These are phyloP conservation scores for Triticum monococcum DNA, from an alignment of 176 grass and related monocot genomes.

Conservation along the genomic window DNA sequence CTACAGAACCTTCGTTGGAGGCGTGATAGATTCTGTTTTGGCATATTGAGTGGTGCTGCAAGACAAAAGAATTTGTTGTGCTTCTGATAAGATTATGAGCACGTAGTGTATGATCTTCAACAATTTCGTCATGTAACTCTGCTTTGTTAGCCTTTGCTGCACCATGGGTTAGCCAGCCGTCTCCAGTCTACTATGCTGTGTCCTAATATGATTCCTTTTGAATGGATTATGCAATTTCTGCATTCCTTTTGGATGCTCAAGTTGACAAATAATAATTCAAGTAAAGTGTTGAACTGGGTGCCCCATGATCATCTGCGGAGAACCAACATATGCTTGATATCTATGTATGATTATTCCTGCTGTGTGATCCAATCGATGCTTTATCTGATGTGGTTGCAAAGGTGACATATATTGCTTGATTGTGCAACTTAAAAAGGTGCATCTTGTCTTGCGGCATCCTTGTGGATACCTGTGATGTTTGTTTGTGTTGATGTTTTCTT, in stretches of 20 bases:
- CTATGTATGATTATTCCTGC: constrained; percentile 15
- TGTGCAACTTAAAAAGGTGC: background rate
- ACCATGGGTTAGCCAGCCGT: background rate
- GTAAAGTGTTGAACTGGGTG: background rate
- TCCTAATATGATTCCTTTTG: background rate
- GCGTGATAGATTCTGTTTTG: background rate
- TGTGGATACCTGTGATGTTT: background rate
- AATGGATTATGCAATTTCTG: background rate
- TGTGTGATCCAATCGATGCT: constrained; percentile 10
- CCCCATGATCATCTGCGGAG: background rate
- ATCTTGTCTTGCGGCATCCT: background rate
- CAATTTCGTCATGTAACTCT: background rate
- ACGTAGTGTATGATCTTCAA: constrained; percentile 6
- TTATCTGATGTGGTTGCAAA: background rate
- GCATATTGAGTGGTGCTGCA: constrained; percentile 19
- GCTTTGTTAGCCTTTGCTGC: background rate
- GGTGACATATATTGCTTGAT: constrained; percentile 3
- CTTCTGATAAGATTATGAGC: constrained; percentile 15
- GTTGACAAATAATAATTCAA: background rate
- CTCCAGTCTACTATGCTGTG: background rate
- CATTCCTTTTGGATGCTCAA: background rate
- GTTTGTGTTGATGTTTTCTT: constrained; percentile 1
- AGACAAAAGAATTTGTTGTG: constrained; percentile 7
- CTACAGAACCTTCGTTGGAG: constrained; percentile 13
- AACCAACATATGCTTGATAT: background rate